Conservation (phyloP, 2,329 filamentous ascomycete species). For the Rugonectria rugulosa region DNA sequence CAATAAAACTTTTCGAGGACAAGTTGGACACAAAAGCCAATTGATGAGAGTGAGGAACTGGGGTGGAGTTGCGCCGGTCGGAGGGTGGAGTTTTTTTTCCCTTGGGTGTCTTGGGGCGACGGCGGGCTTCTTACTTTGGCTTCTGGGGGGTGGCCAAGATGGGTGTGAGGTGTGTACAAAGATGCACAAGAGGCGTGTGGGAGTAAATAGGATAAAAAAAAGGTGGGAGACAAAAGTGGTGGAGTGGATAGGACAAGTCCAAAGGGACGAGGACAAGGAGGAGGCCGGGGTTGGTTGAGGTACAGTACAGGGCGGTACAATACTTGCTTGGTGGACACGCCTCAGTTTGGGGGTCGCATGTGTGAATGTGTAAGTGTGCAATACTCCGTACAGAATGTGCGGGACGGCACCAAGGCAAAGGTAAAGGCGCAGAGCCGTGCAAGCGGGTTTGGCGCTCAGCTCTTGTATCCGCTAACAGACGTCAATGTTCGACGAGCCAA, state of each 20-base stretch:
- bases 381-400: conserved; percentile 3
- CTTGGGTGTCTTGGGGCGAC: conserved; percentile 37
- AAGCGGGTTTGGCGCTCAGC: conserved; percentile 46
- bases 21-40: conserved; percentile 42
- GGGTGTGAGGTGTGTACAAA: conserved; percentile 23
- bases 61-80: conserved; percentile 39
- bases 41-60: conserved; percentile 39
- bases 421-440: conserved; percentile 23
- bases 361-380: conserved; percentile 12
- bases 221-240: conserved; percentile 20
- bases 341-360: neutral
- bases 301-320: conserved; percentile 8
- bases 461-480: conserved; percentile 32
- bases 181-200: conserved; percentile 28
- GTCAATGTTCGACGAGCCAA: conserved; percentile 34
- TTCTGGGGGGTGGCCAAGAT: conserved; percentile 32
- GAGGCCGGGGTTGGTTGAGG: conserved; percentile 33
- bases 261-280: conserved; percentile 35
- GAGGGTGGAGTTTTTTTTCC: conserved; percentile 40
- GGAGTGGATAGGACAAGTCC: conserved; percentile 33
- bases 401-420: conserved; percentile 14
- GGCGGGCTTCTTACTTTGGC: conserved; percentile 33
- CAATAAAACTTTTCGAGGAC: conserved; percentile 43
- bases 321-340: conserved; percentile 1
- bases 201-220: conserved; percentile 29